Evolutionary conservation across 2,329 filamentous ascomycete genomes (phyloP), one percentile per base, ranked within the genome.

Genomic region (Lecanicillium sp.): DNA sequence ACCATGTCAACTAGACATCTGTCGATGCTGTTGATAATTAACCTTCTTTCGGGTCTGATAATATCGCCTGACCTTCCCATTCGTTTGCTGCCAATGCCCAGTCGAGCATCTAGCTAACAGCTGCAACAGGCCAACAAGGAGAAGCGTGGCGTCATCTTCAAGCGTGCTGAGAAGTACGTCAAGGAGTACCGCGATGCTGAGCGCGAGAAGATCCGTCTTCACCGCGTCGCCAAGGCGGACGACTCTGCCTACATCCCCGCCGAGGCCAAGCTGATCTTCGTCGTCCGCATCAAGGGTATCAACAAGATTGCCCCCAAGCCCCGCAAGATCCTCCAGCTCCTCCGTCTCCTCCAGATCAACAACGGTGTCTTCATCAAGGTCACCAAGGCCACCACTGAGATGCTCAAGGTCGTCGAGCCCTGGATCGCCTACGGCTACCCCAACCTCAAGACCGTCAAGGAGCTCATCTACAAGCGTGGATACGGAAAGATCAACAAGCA

Each of bases 251-350:
- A 94, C 75, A 86, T 98, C 62, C 85, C 89, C 58, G 90, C 88
- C 57, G 90, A 98, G 83, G 77, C 87, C 69, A 96, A 95, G 78
- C 80, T 98, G 67, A 90, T 91, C 78, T 98, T 98, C 73, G 84
- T 98, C 65, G 78, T 97, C 74, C 91, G 93, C 73, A 98, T 98
- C 83, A 98, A 98, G 89, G 93, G 91, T 95, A 97, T 98, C 90
- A 97, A 97, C 88, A 98, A 98, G 87, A 97, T 98, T 66, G 84
- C 94, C 70, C 93, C 93, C 64, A 97, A 98, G 87, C 94, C 94
- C 75, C 90, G 93, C 82, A 98, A 98, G 86, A 97, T 95, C 68
- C 84, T 98, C 64, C 93, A 98, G 79, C 88, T 98, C 54, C 90
- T 98, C 71, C 91, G 93, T 81, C 89, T 98, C 60, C 86, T 98